Base-by-base conservation (phyloP, 2,329 filamentous ascomycete species). In the Dothideomycetes sp. region DNA sequence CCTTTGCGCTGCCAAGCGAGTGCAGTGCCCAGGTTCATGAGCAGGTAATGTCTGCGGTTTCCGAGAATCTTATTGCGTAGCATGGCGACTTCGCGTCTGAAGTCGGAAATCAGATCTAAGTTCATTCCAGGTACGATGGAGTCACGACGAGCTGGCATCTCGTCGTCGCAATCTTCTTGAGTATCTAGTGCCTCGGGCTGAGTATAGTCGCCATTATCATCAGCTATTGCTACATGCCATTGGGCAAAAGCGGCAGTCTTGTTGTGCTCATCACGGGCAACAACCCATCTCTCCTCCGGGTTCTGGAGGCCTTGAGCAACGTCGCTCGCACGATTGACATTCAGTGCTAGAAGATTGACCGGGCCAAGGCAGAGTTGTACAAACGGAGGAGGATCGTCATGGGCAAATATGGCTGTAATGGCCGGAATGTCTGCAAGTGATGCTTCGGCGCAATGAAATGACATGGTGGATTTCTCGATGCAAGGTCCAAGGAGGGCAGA, bases 101-200 rank as follows among this genome's bases (percentile, higher is more conserved):
- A 42, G 10, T 34, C 27, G 1, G 36, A 32, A 2, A 34, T 20
- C 10, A 42, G 33, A 5, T 28, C 10, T 11, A 27, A 16, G n/a
- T 42, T 42, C 40, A 42, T 35, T n/a, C 40, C 40, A n/a, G 40
- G 32, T 16, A 20, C 27, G 20, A 42, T 34, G 15, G 40, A 34
- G 18, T 42, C n/a, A n/a, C n/a, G n/a, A n/a, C n/a, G n/a, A n/a
- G n/a, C n/a, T n/a, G n/a, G n/a, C n/a, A n/a, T n/a, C n/a, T n/a
- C n/a, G n/a, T n/a, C n/a, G n/a, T n/a, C n/a, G n/a, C n/a, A n/a
- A n/a, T n/a, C 20, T 10, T 20, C 20, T 24, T 42, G 35, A 9
- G 39, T 32, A 18, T 35, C 25, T 24, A 30, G 24, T 15, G 24
- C 40, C 17, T 32, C 20, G 20, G 37, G 28, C 37, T 40, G 15